These are phyloP conservation scores for Albizia julibrissin DNA, from an alignment of 306 rosid genomes.

Conservation along the genomic window DNA sequence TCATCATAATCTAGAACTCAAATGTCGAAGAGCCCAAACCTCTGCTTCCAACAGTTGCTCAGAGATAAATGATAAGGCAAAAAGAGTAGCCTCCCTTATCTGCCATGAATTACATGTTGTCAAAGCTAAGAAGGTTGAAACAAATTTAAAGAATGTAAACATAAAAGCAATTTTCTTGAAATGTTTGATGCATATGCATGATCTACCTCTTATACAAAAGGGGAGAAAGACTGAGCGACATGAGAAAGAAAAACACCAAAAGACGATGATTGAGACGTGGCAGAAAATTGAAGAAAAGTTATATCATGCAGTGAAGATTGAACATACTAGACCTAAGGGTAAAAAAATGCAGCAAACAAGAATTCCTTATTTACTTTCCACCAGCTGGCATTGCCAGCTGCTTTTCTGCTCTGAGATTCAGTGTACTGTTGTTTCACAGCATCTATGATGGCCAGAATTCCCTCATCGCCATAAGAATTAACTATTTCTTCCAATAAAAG, in stretches of 20 bases:
- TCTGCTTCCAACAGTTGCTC: slow-evolving; percentile 76
- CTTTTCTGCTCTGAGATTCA: slow-evolving; percentile 73
- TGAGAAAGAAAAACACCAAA: slow-evolving; percentile 13
- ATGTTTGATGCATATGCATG: slow-evolving; percentile 12
- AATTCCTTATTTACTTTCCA: slow-evolving; percentile 72
- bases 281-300: slow-evolving; percentile 8
- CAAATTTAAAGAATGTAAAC: background rate
- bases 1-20: slow-evolving; percentile 21
- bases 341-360: slow-evolving; percentile 10
- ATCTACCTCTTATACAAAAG: background rate
- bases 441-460: slow-evolving; percentile 64
- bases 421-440: slow-evolving; percentile 61
- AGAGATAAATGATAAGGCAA: slow-evolving; percentile 75
- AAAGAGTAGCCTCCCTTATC: slow-evolving; percentile 89
- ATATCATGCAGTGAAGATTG: slow-evolving; percentile 16
- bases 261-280: slow-evolving; percentile 6
- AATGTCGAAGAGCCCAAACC: slow-evolving; percentile 49
- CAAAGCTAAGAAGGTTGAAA: slow-evolving; percentile 30
- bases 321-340: slow-evolving; percentile 17
- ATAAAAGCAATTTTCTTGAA: slow-evolving; percentile 5
- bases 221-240: background rate
- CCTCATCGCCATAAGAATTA: slow-evolving; percentile 60
- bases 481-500: slow-evolving; percentile 84
- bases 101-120: slow-evolving; percentile 47
- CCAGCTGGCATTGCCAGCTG: slow-evolving; percentile 71